These are phyloP conservation scores for Neurospora sp. DNA, from an alignment of 495 filamentous ascomycete genomes.

Conservation along the genomic window DNA sequence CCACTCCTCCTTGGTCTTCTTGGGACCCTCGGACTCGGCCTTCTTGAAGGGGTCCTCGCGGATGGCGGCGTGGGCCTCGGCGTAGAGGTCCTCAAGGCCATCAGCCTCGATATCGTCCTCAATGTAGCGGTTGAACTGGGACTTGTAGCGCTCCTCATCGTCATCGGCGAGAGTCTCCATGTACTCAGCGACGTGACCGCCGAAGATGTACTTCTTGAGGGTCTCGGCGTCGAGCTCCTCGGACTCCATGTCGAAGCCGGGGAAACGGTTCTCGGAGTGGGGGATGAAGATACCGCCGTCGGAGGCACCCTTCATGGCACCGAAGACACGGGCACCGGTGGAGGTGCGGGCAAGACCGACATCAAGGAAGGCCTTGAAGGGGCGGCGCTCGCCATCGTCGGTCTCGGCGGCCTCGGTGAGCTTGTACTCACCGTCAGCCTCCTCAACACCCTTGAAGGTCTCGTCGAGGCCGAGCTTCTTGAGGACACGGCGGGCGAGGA, in stretches of 20 bases:
- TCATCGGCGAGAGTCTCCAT: slow-evolving; percentile 99
- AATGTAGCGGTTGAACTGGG: slow-evolving; percentile 94
- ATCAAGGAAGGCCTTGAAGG: slow-evolving; percentile 98
- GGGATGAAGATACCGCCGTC: slow-evolving; percentile 96
- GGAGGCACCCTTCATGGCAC: slow-evolving; percentile 98
- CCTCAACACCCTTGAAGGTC: slow-evolving; percentile 85
- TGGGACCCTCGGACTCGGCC: slow-evolving; percentile 62
- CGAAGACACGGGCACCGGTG: slow-evolving; percentile 96
- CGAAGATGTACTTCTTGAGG: slow-evolving; percentile 98
- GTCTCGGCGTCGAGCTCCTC: slow-evolving; percentile 96
- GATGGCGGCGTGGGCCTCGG: slow-evolving; percentile 91
- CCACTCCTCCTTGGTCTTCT: slow-evolving; percentile 95
- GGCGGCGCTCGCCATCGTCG: slow-evolving; percentile 77
- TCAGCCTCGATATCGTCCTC: slow-evolving; percentile 95
- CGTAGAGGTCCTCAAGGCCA: slow-evolving; percentile 93
- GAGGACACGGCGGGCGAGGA: slow-evolving; percentile 91
- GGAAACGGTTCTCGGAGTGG: slow-evolving; percentile 98
- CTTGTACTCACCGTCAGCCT: slow-evolving; percentile 86
- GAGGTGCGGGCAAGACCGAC: slow-evolving; percentile 95
- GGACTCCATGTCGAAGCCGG: slow-evolving; percentile 89
- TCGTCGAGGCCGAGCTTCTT: slow-evolving; percentile 92
- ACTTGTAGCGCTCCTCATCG: slow-evolving; percentile 99
- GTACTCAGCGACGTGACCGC: slow-evolving; percentile 97
- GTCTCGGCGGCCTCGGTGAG: slow-evolving; percentile 86
- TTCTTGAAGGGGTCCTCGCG: slow-evolving; percentile 97